Conservation (phyloP, 2,329 filamentous ascomycete species). For the Aureobasidium leucospermi region DNA sequence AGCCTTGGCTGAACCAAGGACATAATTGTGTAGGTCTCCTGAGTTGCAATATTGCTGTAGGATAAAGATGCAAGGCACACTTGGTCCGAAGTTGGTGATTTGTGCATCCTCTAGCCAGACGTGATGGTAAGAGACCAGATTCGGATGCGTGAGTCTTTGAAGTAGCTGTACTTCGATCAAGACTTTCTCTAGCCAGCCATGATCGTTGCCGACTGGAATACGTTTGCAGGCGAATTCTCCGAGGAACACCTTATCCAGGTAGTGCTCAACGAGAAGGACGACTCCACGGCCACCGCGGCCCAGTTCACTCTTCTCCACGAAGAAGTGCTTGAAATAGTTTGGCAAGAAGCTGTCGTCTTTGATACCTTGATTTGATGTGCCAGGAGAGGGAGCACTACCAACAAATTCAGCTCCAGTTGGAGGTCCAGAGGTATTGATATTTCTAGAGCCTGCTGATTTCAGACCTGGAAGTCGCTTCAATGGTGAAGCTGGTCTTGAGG, state of each 20-base stretch:
- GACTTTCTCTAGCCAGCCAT: conserved; percentile 91
- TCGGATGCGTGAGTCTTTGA: conserved; percentile 85
- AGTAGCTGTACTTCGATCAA: conserved; percentile 88
- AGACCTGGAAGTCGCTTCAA: conserved; percentile 34
- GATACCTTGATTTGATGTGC: conserved; percentile 55
- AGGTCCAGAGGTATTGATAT: conserved; percentile 26
- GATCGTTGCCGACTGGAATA: conserved; percentile 87
- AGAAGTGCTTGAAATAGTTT: conserved; percentile 88
- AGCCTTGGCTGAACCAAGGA: conserved; percentile 57
- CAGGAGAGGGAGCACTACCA: conserved; percentile 36
- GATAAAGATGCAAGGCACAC: conserved; percentile 91
- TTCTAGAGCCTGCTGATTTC: conserved; percentile 24
- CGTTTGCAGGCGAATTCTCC: conserved; percentile 95
- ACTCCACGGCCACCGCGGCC: conserved; percentile 91
- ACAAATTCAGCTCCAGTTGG: conserved; percentile 46
- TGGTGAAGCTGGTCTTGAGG: conserved; percentile 42
- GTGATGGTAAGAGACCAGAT: conserved; percentile 92
- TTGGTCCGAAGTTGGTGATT: conserved; percentile 77
- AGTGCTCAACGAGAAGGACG: conserved; percentile 85
- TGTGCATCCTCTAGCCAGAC: conserved; percentile 92
- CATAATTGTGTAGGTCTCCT: conserved; percentile 81
- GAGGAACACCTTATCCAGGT: conserved; percentile 80
- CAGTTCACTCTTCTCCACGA: conserved; percentile 78
- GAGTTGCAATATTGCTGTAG: conserved; percentile 96
- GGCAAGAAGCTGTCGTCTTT: conserved; percentile 81